Percentiles rank a stretch among this genome's conserved stretches.
These are phyloP conservation scores for Boletellus dicymbophilus DNA, from an alignment of 1,284 basidiomycete genomes.

Conservation along the genomic window DNA sequence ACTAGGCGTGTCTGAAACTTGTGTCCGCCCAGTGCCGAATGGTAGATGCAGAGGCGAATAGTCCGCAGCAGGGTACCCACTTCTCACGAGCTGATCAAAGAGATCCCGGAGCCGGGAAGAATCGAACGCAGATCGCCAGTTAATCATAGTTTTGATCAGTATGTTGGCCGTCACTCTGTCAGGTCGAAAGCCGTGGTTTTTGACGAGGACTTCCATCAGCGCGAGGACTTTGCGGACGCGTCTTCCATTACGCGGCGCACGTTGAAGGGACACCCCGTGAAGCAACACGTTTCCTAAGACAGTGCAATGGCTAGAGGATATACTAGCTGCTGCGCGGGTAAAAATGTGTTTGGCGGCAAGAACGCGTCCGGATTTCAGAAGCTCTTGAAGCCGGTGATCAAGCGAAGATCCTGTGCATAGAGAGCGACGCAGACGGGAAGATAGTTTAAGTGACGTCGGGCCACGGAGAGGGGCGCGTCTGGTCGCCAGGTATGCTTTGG, in stretches of 20 bases:
- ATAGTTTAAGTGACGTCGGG: constrained; percentile 18
- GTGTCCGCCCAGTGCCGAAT: constrained; percentile 40
- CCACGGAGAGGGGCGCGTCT: constrained; percentile 5
- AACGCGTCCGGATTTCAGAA: constrained; percentile 31
- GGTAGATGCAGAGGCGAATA: constrained; percentile 36
- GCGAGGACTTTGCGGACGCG: constrained; percentile 44
- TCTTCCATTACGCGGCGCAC: constrained; percentile 40
- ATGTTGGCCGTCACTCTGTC: constrained; percentile 71
- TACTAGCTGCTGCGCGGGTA: constrained; percentile 22
- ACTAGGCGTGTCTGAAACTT: constrained; percentile 18
- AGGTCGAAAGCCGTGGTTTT: constrained; percentile 46
- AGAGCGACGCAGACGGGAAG: constrained; percentile 16
- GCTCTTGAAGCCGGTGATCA: constrained; percentile 20
- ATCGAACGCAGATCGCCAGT: constrained; percentile 46
- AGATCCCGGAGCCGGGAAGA: constrained; percentile 45
- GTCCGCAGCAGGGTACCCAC: constrained; percentile 52
- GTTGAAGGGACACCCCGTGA: constrained; percentile 39
- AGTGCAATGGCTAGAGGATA: constrained; percentile 39
- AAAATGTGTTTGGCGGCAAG: constrained; percentile 47
- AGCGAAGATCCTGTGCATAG: constrained; percentile 5
- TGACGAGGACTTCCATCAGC: constrained; percentile 41
- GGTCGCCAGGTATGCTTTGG: constrained; percentile 8
- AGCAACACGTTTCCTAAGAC: constrained; percentile 58
- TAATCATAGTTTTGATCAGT: constrained; percentile 54
- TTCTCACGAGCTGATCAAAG: constrained; percentile 59